Evolutionary conservation across 169 alveolate species (phyloP), one percentile per base, ranked within the genome.

Genomic region (Cyclospora cayetanensis): DNA sequence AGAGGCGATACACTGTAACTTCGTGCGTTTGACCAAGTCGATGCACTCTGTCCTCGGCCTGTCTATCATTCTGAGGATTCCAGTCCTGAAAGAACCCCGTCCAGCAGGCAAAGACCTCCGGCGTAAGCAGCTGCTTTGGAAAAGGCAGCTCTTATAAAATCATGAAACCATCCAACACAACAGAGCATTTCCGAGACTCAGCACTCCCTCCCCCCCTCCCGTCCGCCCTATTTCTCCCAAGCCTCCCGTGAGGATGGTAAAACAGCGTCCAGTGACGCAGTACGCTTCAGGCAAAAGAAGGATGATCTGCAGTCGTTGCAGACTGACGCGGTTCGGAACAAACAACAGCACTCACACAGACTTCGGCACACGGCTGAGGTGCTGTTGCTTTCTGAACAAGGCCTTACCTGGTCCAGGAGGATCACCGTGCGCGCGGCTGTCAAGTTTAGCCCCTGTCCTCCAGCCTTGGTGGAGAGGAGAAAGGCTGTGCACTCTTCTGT

Each of bases 391-490:
- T 18, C 12, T 0, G 74, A 25, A 18, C 35, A 1, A 18, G 74
- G 12, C 0, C 74, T 29, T 43, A 93, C 96, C 94, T 96, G 98
- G 65, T 97, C 99, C 98, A 97, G 97, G 83, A 99, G 97, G 9
- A 99, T 97, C 20, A 99, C 99, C 11, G 99, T 97, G 86, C 98
- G 99, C n/a, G 99, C 99, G 2, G 99, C 97, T 83, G 99, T 96
- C 29, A 99, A 96, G 95, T 99, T 98, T 29, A 99, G 96, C 15
- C 99, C 99, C n/a, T 97, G 97, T 1, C 99, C 99, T 0, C 99
- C 99, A 1, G 99, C 99, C 88, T 99, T 97, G 2, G 99, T 98
- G 46, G 99, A 97, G 31, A 99, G 96, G 9, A 99, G 96, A 93
- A 99, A 97, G n/a, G 98, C 95, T 84, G 97, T 94, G 74, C 97